Evolutionary conservation across 2,329 filamentous ascomycete species (phyloP).

Genomic region (Stemphylium vesicarium): DNA sequence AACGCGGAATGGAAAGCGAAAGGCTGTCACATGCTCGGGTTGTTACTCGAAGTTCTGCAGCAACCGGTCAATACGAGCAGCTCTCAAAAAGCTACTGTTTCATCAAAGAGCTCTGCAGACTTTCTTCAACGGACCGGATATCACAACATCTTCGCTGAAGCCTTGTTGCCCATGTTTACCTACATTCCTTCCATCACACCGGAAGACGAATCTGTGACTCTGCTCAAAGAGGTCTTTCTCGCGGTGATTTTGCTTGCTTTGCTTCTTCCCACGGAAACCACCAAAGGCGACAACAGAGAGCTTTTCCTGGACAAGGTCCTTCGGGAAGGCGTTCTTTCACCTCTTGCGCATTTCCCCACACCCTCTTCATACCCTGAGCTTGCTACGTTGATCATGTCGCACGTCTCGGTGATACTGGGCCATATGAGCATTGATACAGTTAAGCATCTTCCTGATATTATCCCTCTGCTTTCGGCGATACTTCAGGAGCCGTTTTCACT

Average conservation of each 20-base stretch:
- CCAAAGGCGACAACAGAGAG: constrained; percentile 14
- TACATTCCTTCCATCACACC: constrained; percentile 80
- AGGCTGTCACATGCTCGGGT: constrained; percentile 62
- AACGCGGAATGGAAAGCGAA: constrained; percentile 59
- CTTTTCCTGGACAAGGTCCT: constrained; percentile 54
- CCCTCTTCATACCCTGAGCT: constrained; percentile 61
- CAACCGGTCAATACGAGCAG: not conserved
- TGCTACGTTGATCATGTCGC: constrained; percentile 61
- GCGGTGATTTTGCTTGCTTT: constrained; percentile 65
- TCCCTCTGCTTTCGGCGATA: constrained; percentile 70
- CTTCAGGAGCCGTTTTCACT: constrained; percentile 73
- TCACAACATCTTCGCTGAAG: constrained; percentile 70
- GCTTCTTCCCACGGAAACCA: constrained; percentile 7
- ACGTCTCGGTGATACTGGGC: constrained; percentile 59
- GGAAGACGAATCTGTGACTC: constrained; percentile 68
- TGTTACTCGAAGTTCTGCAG: constrained; percentile 58
- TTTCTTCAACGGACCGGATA: constrained; percentile 64
- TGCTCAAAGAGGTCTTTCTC: constrained; percentile 71
- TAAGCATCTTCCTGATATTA: constrained; percentile 72
- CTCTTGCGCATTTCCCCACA: constrained; percentile 60
- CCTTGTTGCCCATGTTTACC: constrained; percentile 73
- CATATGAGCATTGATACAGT: constrained; percentile 67
- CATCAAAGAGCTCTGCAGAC: constrained; percentile 49
- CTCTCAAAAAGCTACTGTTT: constrained; percentile 27
- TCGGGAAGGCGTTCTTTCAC: constrained; percentile 52